Percentiles rank a stretch among this genome's conserved stretches.
Evolutionary conservation across 2,329 filamentous ascomycete species (phyloP).

Genomic region (Alternaria angustiovoidea): DNA sequence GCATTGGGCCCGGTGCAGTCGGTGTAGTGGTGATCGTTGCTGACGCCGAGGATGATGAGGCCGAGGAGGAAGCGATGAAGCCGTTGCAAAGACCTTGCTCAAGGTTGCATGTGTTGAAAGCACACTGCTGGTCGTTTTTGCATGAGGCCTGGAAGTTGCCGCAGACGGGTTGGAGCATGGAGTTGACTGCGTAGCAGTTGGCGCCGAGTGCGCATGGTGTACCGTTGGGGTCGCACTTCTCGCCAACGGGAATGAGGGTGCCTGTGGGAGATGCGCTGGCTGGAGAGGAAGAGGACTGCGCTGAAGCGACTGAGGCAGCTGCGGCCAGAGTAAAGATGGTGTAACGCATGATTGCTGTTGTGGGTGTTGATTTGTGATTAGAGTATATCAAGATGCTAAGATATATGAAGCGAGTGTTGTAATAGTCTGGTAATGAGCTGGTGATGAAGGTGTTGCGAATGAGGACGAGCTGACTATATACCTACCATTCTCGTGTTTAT

Average conservation of each 20-base stretch:
- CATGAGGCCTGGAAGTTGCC: constrained; percentile 32
- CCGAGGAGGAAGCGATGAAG: constrained; percentile 6
- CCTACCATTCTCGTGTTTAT: background rate
- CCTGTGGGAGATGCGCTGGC: background rate
- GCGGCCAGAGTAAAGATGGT: constrained; percentile 23
- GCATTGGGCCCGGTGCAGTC: constrained; percentile 4
- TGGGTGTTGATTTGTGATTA: background rate
- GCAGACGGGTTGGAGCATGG: constrained; percentile 18
- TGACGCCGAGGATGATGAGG: constrained; percentile 17
- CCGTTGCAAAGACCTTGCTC: constrained; percentile 28
- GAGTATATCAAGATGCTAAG: background rate
- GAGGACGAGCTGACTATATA: background rate
- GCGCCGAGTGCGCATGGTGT: constrained; percentile 25
- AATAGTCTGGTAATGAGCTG: background rate
- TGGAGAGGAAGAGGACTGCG: constrained; percentile 10
- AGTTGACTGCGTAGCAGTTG: constrained; percentile 29
- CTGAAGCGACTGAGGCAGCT: constrained; percentile 18
- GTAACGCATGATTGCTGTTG: constrained; percentile 25
- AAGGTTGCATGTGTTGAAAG: constrained; percentile 29
- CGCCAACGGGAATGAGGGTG: constrained; percentile 18
- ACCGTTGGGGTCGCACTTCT: constrained; percentile 18
- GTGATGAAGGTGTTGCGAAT: too few relatives aligned
- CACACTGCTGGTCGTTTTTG: constrained; percentile 27
- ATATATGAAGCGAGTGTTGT: background rate
- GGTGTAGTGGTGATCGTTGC: constrained; percentile 7